Evolutionary conservation across 129 eudicot genomes (phyloP).

Genomic region (Smallanthus sonchifolius): DNA sequence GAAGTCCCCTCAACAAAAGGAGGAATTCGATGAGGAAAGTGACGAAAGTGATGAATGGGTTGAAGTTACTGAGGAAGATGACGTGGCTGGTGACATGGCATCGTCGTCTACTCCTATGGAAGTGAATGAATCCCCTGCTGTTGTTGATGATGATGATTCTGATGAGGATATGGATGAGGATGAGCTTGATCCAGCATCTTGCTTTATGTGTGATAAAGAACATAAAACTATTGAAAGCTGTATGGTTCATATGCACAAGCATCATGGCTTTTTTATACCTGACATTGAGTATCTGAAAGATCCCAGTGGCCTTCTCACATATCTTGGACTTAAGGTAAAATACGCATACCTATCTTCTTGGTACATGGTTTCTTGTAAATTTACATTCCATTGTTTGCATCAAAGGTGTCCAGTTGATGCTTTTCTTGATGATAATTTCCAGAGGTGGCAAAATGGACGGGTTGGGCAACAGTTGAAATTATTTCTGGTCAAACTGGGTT

Average conservation of each 20-base stretch:
- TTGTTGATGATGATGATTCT: constrained; percentile 37
- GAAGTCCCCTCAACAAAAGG: constrained; percentile 37
- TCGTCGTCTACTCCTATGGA: constrained; percentile 45
- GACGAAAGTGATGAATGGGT: constrained; percentile 95
- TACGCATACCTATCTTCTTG: neutral
- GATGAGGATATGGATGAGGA: constrained; percentile 29
- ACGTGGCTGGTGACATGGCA: constrained; percentile 45
- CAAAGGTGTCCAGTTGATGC: neutral
- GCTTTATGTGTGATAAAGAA: constrained; percentile 86
- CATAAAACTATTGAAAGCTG: constrained; percentile 74
- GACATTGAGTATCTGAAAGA: constrained; percentile 88
- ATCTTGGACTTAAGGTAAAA: constrained; percentile 82
- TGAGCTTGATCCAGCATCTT: constrained; percentile 71
- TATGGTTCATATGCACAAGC: constrained; percentile 96
- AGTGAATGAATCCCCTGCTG: constrained; percentile 37
- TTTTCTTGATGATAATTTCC: neutral
- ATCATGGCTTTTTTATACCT: constrained; percentile 88
- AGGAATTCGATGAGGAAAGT: constrained; percentile 51
- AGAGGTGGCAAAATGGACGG: neutral
- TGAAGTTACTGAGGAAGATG: constrained; percentile 68
- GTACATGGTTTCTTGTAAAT: neutral
- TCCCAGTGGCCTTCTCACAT: constrained; percentile 82
- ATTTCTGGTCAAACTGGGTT: neutral
- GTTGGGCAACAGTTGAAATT: neutral
- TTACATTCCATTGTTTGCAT: neutral